phyloP scores from a whole-genome alignment of 2,329 filamentous ascomycete genomes.

The Stromatinia cepivora region DNA sequence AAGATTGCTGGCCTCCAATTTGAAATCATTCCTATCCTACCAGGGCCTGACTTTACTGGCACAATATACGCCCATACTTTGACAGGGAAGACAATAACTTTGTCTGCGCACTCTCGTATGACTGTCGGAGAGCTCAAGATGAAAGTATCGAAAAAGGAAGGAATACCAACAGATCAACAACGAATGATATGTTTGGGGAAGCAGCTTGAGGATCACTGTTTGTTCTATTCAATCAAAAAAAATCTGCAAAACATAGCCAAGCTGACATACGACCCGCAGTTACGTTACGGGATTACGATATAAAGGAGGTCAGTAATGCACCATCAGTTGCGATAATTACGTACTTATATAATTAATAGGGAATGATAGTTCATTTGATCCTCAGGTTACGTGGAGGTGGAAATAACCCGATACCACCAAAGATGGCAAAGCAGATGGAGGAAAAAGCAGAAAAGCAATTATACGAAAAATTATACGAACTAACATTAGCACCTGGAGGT shows the following conservation, averaged over 20 bases:
- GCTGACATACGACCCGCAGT: not conserved
- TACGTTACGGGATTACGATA: not conserved
- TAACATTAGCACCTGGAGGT: not conserved
- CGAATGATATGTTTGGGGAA: not conserved
- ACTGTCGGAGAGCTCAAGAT: not conserved
- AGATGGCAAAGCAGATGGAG: too few relatives aligned
- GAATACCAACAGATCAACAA: not conserved
- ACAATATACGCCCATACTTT: not conserved
- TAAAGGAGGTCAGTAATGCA: not conserved
- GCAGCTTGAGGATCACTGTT: not conserved
- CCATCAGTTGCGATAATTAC: too few relatives aligned
- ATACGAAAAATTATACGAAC: not conserved
- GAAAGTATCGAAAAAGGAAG: not conserved
- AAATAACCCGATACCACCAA: not conserved
- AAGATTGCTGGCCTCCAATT: conserved; percentile 19
- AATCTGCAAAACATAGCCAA: not conserved
- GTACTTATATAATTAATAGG: not conserved
- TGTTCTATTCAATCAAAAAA: not conserved
- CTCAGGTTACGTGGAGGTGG: not conserved
- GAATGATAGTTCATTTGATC: too few relatives aligned
- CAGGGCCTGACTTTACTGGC: not conserved
- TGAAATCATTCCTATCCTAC: conserved; percentile 14
- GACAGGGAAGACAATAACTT: not conserved
- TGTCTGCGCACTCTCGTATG: not conserved
- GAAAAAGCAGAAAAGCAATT: not conserved